Evolutionary conservation across 805 yeast genomes (phyloP), one percentile per base, ranked within the genome.

Genomic region (Barnettozyma wickerhamii): DNA sequence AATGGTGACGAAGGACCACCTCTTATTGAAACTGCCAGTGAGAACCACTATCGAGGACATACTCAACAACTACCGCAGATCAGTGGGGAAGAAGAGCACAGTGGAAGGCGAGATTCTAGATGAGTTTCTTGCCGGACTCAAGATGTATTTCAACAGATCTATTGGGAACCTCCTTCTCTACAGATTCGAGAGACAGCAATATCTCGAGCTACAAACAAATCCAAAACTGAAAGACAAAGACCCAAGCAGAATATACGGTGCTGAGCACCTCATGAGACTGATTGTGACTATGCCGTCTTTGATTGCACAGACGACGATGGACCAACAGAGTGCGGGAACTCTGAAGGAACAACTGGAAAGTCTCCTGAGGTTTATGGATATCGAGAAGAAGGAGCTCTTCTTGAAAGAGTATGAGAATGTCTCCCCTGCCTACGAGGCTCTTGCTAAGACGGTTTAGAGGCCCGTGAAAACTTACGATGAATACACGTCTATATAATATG

Each of bases 271-370:
- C 28, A 63, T 91, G 45, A 69, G 99, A 48, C 63, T 91, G 42
- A 68, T 89, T 48, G 82, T 86, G 13, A 69, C 85, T 1, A 63
- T 93, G 33, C 98, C 99, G 0, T 93, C 88, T 10, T 64, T 89
- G n/a, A 72, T 90, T 40, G 74, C 87, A 1, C 81, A 80, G 47
- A 79, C 95, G 1, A 65, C 79, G 7, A 84, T 89, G 89, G 96
- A 89, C 52, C 69, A 74, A n/a, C 81, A 79, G 43, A 78, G 89
- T 40, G 64, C 83, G 5, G 68, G 66, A 6, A 72, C 73, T 14
- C 60, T 87, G 44, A 69, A 77, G 44, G 66, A 63, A 9, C 77
- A 80, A 44, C 52, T 81, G 42, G 82, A 75, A 40, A 71, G 63
- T 20, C 63, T 87, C 14, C 58, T 84, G 45, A 58, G 59, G 40